Conservation (phyloP, 2,329 filamentous ascomycete genomes). For the Penicillium sp. region DNA sequence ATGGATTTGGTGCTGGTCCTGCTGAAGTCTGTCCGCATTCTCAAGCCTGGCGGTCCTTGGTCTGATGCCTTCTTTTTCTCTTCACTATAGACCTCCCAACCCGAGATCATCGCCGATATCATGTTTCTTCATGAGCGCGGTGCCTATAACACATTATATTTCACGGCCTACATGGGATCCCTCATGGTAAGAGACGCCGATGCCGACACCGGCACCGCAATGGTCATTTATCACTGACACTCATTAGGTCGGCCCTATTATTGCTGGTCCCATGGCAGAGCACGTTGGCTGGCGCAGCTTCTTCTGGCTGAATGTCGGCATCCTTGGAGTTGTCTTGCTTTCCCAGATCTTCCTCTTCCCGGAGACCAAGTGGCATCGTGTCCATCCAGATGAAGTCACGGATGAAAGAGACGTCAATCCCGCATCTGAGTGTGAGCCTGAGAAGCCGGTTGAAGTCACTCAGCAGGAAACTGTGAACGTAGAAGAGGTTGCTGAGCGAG, state of each 20-base stretch:
- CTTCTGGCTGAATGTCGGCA: conserved; percentile 60
- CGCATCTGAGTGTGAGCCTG: conserved; percentile 8
- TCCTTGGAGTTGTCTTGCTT: conserved; percentile 49
- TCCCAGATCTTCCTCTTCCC: conserved; percentile 58
- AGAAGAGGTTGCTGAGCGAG: conserved; percentile 36
- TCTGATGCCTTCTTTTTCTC: background rate
- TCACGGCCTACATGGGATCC: conserved; percentile 58
- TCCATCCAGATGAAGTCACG: conserved; percentile 26
- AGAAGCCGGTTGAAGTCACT: conserved; percentile 12
- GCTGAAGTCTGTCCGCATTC: conserved; percentile 39
- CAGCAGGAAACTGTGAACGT: conserved; percentile 16
- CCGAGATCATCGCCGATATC: conserved; percentile 59
- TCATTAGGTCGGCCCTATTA: conserved; percentile 49
- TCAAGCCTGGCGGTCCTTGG: background rate
- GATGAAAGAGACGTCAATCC: background rate
- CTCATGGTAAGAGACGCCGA: conserved; percentile 47
- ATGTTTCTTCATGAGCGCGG: conserved; percentile 62
- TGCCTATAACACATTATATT: conserved; percentile 58
- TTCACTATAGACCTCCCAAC: conserved; percentile 48
- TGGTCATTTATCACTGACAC: conserved; percentile 14
- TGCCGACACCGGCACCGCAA: background rate
- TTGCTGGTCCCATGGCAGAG: conserved; percentile 57
- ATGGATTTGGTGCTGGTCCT: conserved; percentile 59
- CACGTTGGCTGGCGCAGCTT: conserved; percentile 57
- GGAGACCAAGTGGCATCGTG: conserved; percentile 57